Conservation (phyloP, 1,139 yeast species). For the Geotrichum phurueaensis region DNA sequence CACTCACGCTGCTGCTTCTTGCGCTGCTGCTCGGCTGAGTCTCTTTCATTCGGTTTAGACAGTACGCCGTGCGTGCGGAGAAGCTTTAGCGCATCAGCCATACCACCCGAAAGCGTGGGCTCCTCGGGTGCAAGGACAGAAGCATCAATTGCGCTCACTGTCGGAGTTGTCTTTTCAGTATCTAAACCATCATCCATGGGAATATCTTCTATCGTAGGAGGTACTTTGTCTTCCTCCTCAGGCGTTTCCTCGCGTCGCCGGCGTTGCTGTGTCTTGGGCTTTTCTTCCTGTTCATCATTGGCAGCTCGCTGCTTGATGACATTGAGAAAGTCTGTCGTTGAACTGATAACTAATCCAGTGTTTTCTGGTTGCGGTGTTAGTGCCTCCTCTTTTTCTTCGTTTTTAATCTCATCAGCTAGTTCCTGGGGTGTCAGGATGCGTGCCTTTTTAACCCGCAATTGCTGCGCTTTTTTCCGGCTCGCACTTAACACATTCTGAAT, state of each 20-base stretch:
- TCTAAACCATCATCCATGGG: slow-evolving; percentile 17
- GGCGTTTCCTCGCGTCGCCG: slow-evolving; percentile 12
- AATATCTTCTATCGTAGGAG: slow-evolving; percentile 13
- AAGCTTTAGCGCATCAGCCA: slow-evolving; percentile 54
- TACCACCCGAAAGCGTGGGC: slow-evolving; percentile 44
- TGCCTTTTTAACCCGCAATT: slow-evolving; percentile 18
- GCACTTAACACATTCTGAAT: slow-evolving; percentile 41
- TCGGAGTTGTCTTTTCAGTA: slow-evolving; percentile 13
- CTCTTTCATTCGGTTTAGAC: slow-evolving; percentile 18
- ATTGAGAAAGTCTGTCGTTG: slow-evolving; percentile 53
- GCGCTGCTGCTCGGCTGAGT: neutral
- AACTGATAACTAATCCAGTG: slow-evolving; percentile 47
- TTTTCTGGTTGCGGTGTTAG: neutral
- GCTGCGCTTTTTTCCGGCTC: slow-evolving; percentile 42
- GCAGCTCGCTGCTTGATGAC: slow-evolving; percentile 31
- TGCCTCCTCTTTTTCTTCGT: slow-evolving; percentile 34
- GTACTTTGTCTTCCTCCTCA: slow-evolving; percentile 13
- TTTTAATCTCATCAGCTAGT: slow-evolving; percentile 43
- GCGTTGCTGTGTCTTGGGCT: slow-evolving; percentile 12
- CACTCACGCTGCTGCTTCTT: slow-evolving; percentile 30
- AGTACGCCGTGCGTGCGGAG: slow-evolving; percentile 45
- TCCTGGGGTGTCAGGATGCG: slow-evolving; percentile 36
- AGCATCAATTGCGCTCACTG: slow-evolving; percentile 13
- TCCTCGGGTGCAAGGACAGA: slow-evolving; percentile 22
- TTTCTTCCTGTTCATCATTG: slow-evolving; percentile 20